A percentile compares a stretch with the other conserved stretches of the same genome.
These are phyloP conservation scores for Sporothrix humicola DNA, from an alignment of 2,329 filamentous ascomycete species.

Conservation along the genomic window DNA sequence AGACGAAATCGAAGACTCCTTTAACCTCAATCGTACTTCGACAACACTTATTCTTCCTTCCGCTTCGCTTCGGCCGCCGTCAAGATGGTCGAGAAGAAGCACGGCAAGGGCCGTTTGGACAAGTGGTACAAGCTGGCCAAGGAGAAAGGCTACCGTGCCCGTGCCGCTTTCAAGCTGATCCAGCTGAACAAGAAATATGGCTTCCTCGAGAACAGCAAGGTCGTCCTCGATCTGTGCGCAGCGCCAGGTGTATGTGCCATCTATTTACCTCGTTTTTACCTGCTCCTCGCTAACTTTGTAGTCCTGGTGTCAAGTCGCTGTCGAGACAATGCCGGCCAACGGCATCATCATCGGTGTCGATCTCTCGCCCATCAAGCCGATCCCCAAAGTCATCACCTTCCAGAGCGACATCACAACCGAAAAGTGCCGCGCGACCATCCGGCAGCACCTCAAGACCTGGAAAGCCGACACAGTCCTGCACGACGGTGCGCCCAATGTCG, in stretches of 20 bases:
- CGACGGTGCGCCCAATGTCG: slow-evolving; percentile 96
- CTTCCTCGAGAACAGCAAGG: slow-evolving; percentile 95
- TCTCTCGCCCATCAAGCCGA: slow-evolving; percentile 92
- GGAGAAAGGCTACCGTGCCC: slow-evolving; percentile 94
- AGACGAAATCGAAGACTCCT: background rate
- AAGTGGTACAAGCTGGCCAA: slow-evolving; percentile 99
- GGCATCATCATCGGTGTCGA: slow-evolving; percentile 95
- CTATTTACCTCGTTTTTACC: no score
- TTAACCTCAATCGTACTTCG: background rate
- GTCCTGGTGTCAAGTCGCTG: slow-evolving; percentile 96
- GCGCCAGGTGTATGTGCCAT: slow-evolving; percentile 93
- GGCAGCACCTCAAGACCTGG: slow-evolving; percentile 90
- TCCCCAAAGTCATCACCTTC: slow-evolving; percentile 91
- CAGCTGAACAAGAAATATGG: slow-evolving; percentile 99
- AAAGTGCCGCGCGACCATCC: slow-evolving; percentile 88
- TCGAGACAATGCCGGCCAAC: slow-evolving; percentile 89
- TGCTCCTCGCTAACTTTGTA: no score
- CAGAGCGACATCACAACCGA: slow-evolving; percentile 98
- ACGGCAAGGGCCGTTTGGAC: slow-evolving; percentile 96
- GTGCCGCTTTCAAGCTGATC: slow-evolving; percentile 97
- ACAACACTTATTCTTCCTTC: background rate
- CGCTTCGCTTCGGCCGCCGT: slow-evolving; percentile 33
- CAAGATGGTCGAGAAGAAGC: slow-evolving; percentile 99
- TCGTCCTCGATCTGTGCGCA: slow-evolving; percentile 95
- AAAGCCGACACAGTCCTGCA: slow-evolving; percentile 96